Conservation (phyloP, 2,329 filamentous ascomycete species). For the Apiospora phragmitis region DNA sequence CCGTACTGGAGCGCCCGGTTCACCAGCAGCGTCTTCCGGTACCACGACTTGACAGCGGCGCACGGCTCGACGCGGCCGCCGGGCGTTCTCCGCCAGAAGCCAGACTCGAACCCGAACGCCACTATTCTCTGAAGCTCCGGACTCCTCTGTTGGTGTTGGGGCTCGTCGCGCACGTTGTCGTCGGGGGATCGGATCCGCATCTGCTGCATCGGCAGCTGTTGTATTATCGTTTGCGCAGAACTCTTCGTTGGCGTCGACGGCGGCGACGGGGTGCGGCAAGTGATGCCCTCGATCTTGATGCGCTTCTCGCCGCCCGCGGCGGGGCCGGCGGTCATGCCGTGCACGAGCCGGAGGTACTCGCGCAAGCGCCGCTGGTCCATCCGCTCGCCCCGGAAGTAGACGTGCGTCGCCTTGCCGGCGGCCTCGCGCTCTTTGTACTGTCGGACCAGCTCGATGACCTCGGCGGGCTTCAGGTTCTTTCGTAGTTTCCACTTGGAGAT, state of each 20-base stretch:
- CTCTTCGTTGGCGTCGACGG: too few relatives aligned
- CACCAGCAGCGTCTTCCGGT: background rate
- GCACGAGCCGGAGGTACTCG: background rate
- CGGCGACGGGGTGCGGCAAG: background rate
- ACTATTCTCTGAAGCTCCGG: background rate
- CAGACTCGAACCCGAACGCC: background rate
- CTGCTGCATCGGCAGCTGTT: background rate
- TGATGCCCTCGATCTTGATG: conserved; percentile 1
- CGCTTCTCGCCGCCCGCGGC: background rate
- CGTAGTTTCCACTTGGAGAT: background rate
- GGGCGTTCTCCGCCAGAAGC: background rate
- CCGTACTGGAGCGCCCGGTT: background rate
- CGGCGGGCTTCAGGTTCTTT: background rate
- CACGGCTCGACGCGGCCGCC: background rate
- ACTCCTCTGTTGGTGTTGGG: background rate
- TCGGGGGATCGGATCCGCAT: background rate
- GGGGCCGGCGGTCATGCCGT: background rate
- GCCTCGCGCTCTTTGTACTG: background rate
- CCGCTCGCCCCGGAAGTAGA: conserved; percentile 1
- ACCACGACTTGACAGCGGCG: background rate
- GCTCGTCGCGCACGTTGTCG: background rate
- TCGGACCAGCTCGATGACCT: background rate
- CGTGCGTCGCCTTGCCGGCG: background rate
- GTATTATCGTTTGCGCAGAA: background rate
- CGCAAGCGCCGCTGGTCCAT: conserved; percentile 1